Evolutionary conservation across 2,329 filamentous ascomycete genomes (phyloP).

Genomic region (Hypoxylon sp.): DNA sequence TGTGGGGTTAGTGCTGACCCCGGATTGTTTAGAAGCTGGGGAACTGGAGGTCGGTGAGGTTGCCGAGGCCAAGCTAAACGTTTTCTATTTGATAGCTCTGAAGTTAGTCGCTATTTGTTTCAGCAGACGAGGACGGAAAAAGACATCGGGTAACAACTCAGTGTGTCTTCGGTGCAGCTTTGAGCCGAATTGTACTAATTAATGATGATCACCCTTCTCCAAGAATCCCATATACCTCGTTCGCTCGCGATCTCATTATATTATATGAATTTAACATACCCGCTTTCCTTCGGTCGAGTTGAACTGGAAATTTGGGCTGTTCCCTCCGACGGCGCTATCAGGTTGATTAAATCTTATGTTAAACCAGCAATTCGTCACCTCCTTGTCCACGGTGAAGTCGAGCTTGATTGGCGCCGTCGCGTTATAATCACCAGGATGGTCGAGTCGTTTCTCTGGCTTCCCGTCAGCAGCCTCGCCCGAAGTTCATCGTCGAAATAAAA

Average conservation of each 20-base stretch:
- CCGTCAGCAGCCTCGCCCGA: constrained; percentile 3
- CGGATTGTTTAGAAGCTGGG: constrained; percentile 33
- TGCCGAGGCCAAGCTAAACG: constrained; percentile 29
- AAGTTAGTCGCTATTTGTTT: constrained; percentile 7
- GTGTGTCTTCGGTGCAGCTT: constrained; percentile 18
- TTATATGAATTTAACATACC: constrained; percentile 23
- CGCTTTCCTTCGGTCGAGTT: constrained; percentile 18
- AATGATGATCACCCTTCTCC: not conserved
- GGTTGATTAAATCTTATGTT: constrained; percentile 8
- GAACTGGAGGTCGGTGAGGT: constrained; percentile 31
- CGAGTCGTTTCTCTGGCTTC: constrained; percentile 14
- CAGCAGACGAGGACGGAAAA: constrained; percentile 11
- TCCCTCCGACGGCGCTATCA: not conserved
- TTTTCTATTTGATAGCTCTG: constrained; percentile 26
- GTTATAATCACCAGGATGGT: not conserved
- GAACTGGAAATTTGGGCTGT: constrained; percentile 18
- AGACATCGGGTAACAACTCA: constrained; percentile 11
- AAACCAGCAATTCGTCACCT: constrained; percentile 20
- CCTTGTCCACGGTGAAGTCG: constrained; percentile 8
- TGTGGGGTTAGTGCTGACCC: constrained; percentile 19
- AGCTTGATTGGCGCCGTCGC: constrained; percentile 15
- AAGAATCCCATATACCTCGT: not conserved
- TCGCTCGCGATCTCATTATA: constrained; percentile 1
- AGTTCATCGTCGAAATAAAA: not conserved
- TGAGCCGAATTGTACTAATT: constrained; percentile 12